phyloP scores from a whole-genome alignment of 768 basidiomycete genomes.

The Tephrocybe rancida region DNA sequence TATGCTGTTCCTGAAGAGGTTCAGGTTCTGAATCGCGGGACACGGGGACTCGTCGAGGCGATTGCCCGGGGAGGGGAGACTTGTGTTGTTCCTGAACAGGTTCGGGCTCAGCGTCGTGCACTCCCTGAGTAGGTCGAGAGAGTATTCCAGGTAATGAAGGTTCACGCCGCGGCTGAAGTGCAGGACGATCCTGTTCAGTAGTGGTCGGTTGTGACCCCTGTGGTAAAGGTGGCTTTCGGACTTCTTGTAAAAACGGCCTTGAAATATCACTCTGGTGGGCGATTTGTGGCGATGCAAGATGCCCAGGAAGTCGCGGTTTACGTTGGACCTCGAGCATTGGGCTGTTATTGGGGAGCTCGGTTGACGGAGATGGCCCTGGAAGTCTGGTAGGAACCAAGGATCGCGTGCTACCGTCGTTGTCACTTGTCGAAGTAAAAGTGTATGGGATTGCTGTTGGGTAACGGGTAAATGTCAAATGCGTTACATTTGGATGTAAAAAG shows the following conservation, averaged over 20 bases:
- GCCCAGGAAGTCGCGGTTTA: background rate
- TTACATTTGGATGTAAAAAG: background rate
- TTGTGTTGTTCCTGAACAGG: no score
- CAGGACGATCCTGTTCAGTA: no score
- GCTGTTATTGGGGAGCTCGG: background rate
- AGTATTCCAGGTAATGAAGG: no score
- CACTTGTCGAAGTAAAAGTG: background rate
- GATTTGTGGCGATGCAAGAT: no score
- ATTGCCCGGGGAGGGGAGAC: no score
- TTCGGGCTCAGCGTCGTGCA: no score
- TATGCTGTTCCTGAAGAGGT: no score
- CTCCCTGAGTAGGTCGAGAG: no score
- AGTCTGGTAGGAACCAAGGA: background rate
- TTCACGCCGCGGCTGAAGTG: no score
- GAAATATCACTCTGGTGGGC: no score
- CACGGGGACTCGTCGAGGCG: no score
- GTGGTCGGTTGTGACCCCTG: background rate
- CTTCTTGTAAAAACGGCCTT: background rate
- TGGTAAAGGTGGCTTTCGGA: background rate
- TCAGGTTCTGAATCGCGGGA: no score
- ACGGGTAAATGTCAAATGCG: background rate
- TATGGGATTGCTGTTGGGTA: background rate
- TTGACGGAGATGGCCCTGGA: background rate
- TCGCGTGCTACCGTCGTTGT: background rate
- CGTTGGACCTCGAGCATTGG: background rate